A percentile compares a stretch with the other conserved stretches of the same genome.
Evolutionary conservation across 176 grass and related monocot species (phyloP).

Genomic region (Oryza australiensis): DNA sequence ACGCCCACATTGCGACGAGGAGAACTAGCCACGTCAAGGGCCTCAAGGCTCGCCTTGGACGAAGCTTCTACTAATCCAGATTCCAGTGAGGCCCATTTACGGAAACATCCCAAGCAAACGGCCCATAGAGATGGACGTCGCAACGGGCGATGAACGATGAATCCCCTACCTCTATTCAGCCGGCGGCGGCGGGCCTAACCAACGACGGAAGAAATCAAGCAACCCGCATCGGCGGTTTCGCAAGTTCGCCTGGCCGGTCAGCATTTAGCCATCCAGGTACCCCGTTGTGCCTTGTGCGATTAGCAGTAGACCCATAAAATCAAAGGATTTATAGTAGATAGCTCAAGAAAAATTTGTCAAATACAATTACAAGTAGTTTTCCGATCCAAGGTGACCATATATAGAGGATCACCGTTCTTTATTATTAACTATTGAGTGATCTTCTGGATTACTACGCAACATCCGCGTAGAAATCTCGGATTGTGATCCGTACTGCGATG

Average conservation of each 20-base stretch:
- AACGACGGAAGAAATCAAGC: background rate
- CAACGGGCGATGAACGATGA: background rate
- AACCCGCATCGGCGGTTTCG: background rate
- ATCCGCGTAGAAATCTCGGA: constrained; percentile 44
- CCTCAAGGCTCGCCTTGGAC: background rate
- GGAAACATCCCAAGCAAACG: background rate
- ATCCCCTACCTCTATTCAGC: background rate
- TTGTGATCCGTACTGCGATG: constrained; percentile 21
- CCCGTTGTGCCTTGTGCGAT: background rate
- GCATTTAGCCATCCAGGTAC: background rate
- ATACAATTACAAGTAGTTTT: background rate
- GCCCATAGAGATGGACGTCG: background rate
- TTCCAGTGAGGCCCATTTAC: background rate
- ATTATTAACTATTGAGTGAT: background rate
- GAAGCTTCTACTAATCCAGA: background rate
- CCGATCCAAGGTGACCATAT: background rate
- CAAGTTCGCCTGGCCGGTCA: background rate
- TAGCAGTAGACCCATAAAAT: background rate
- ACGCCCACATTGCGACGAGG: background rate
- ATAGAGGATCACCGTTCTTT: background rate
- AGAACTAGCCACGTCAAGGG: too few species aligned
- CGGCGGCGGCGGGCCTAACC: background rate
- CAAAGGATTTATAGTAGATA: background rate
- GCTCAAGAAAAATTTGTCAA: background rate
- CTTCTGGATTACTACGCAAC: background rate